Evolutionary conservation across 306 rosid species (phyloP), one percentile per base, ranked within the genome.

Genomic region (Sphenostylis stenocarpa): DNA sequence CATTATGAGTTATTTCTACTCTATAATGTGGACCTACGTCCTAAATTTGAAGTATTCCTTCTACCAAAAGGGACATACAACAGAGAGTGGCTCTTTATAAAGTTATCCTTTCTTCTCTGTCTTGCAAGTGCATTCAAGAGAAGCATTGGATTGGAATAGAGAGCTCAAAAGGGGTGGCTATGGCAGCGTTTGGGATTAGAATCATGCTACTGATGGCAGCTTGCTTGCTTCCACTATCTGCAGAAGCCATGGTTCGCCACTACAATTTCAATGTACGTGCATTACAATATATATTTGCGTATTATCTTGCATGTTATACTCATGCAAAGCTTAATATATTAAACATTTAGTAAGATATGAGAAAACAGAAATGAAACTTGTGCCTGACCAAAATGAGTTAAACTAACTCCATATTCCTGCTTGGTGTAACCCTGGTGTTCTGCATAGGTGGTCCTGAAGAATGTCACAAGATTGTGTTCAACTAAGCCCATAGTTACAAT

Each of bases 361-460:
- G 61, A 39, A 17, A 39, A 39, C 23, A 23, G 5, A 16, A 9
- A 15, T 41, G 23, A 29, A 38, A 4, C n/a, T n/a, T n/a, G n/a
- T n/a, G n/a, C n/a, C n/a, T n/a, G 79, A 47, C 84, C 79, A 88
- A 88, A n/a, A 84, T n/a, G 77, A 82, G 23, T 23, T 81, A 63
- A 83, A 52, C 87, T 87, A 16, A 88, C 85, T 4, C 80, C 79
- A 23, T 80, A 81, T 53, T 82, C 89, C n/a, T 69, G 81, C 16
- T 79, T 76, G 45, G 84, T 80, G 28, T 81, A 7, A 44, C 81
- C 43, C 43, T 60, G 13, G 11, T 60, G 41, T 67, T 34, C 0
- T 73, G 9, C 63, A n/a, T 72, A 85, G 88, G 88, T 85, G 78
- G 88, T 85, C 55, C 75, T 77, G 88, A 85, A 85, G 63, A 81